Conservation (phyloP, 1,284 basidiomycete species). For the Ganoderma lingzhi region DNA sequence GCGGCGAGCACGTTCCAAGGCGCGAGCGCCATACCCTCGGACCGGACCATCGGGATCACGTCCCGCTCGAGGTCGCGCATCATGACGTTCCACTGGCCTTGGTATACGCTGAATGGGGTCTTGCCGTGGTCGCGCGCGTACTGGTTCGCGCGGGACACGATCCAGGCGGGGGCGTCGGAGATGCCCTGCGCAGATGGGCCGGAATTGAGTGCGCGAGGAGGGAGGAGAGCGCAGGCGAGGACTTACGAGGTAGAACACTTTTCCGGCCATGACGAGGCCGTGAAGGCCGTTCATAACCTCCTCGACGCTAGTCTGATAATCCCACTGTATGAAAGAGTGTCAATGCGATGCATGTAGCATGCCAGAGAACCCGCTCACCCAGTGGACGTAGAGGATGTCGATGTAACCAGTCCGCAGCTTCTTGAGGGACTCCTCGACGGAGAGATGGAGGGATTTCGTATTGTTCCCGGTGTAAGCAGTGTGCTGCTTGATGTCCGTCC, state of each 20-base stretch:
- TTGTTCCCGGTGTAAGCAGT: constrained; percentile 50
- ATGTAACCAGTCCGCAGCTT: constrained; percentile 64
- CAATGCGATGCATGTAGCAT: constrained; percentile 33
- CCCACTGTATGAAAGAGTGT: constrained; percentile 48
- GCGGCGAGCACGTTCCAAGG: constrained; percentile 43
- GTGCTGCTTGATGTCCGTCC: constrained; percentile 38
- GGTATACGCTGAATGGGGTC: constrained; percentile 64
- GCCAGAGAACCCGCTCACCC: constrained; percentile 1
- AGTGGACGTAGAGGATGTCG: constrained; percentile 42
- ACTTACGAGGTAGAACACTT: constrained; percentile 54
- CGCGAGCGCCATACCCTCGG: constrained; percentile 36
- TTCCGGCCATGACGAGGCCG: constrained; percentile 47
- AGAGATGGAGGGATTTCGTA: constrained; percentile 50
- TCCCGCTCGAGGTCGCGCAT: constrained; percentile 63
- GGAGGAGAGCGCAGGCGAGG: constrained; percentile 22
- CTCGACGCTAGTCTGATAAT: constrained; percentile 50
- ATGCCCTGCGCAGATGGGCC: constrained; percentile 35
- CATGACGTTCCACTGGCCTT: constrained; percentile 60
- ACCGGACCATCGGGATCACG: constrained; percentile 60
- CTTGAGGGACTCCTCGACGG: constrained; percentile 55
- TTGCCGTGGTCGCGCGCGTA: constrained; percentile 54
- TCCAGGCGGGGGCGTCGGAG: constrained; percentile 60
- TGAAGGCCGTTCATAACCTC: constrained; percentile 59
- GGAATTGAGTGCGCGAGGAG: constrained; percentile 19
- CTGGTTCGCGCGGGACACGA: constrained; percentile 58